Evolutionary conservation across 495 filamentous ascomycete genomes (phyloP), one percentile per base, ranked within the genome.

Genomic region (Pyrenula aspistea): DNA sequence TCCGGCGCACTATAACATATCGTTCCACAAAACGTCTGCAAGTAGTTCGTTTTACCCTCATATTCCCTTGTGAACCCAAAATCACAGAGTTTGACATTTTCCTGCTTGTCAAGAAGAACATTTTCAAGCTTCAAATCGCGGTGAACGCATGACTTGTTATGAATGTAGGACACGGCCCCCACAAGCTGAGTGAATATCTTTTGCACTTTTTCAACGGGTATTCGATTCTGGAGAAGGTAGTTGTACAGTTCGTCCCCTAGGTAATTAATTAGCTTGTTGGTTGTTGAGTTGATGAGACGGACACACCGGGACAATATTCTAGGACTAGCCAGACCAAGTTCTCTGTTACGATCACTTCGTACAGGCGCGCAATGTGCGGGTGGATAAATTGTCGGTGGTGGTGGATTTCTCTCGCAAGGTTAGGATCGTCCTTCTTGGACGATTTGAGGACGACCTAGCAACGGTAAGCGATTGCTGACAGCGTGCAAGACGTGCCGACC

Each of bases 21-120:
- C 2, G 93, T 98, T 15, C 93, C 93, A 70, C 93, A 98, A 68
- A 95, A 98, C 1, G 93, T 98, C 67, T 97, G 93, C 54, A 98
- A 71, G 63, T 97, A 93, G 72, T 89, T 96, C 54, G 91, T 79
- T 61, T 92, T 93, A 23, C 91, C 91, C 66, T 96, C 91, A 68
- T 98, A 98, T 69, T 98, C 93, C 57, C 93, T 78, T 11, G 93
- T 98, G 65, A 98, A 98, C 10, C 93, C 93, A 70, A 98, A 98
- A 66, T 98, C 93, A 67, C 91, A 93, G n/a, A 98, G 77, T 73
- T 98, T 98, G 61, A 98, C 93, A 65, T 97, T 96, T 64, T 91
- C 92, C 62, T 96, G 77, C 69, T 96, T 97, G 73, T 98, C 93
- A 55, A 98, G 80, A 42, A 98, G 75, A 51, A 98, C 96, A 61